Evolutionary conservation across 2,329 filamentous ascomycete species (phyloP), one percentile per base, ranked within the genome.

Genomic region (Aspergillus sp.): DNA sequence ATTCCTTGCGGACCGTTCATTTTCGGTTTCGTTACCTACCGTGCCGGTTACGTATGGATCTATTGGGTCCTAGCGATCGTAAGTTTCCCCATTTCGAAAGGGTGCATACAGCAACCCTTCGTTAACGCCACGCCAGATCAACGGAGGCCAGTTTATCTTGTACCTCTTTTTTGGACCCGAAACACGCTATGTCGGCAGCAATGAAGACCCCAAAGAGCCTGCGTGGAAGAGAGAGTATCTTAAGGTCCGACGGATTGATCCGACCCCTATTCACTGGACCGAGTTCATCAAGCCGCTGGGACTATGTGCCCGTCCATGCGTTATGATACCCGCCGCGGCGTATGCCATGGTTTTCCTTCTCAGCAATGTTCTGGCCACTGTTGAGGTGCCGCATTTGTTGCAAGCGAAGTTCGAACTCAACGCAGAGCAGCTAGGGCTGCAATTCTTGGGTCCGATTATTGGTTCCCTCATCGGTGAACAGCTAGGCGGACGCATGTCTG

Each of bases 291-390:
- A 78, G 12, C 83, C 84, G 1, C 68, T 82, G 31, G 68, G 75
- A 37, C 74, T 86, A 53, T 76, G 75, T 53, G 69, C 70, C 6
- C 76, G 78, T 53, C 74, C 78, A 0, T 81, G 76, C 40, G 78
- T 86, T 35, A 61, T 81, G 41, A 76, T 87, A 19, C 83, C 84
- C 0, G 77, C 84, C 0, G 70, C 75, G 9, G 78, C 82, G 3
- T 86, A 87, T 66, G 70, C 83, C 6, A 84, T 87, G 77, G 71
- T 84, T 17, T 87, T 87, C 69, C 72, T 81, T 4, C 85, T 83
- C 66, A 78, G 73, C 44, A 80, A 74, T 57, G 79, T 87, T 37
- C 73, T 86, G 62, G 70, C 81, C 47, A 84, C 83, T 0, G 81
- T 87, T 33, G 84, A 87, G 65, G 82, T 87, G 12, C 85, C 85